A percentile compares a stretch with the other conserved stretches of the same genome.
Conservation (phyloP, 441 rosid species). For the Rhodomyrtus psidioides region DNA sequence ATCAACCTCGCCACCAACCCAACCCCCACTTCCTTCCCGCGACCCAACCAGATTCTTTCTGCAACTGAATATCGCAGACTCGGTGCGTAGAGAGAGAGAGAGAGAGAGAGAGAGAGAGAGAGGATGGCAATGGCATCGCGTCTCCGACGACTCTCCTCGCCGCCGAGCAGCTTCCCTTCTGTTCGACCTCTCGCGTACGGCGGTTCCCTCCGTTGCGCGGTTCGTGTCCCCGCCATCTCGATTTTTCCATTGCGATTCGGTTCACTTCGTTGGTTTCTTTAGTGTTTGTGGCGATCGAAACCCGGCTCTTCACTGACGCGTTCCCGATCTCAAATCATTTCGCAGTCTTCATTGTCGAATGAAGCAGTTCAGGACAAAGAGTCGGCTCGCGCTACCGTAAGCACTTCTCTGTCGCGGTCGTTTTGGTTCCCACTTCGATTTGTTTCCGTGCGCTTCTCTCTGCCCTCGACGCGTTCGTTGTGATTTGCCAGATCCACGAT, state of each 20-base stretch:
- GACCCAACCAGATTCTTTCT: background rate
- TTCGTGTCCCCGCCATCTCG: background rate
- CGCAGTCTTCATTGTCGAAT: conserved; percentile 59
- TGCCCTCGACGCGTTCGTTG: background rate
- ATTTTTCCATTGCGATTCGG: background rate
- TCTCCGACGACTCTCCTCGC: conserved; percentile 49
- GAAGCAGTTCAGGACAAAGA: conserved; percentile 38
- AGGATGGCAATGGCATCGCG: conserved; percentile 49
- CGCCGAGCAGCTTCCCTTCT: conserved; percentile 22
- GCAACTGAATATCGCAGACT: background rate
- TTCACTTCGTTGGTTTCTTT: background rate
- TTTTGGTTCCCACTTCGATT: background rate
- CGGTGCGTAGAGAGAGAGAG: background rate
- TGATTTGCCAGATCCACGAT: background rate
- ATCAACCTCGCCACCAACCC: conserved; percentile 8
- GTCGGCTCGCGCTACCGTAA: conserved; percentile 51
- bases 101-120: background rate
- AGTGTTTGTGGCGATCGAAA: background rate
- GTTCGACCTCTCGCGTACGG: conserved; percentile 23
- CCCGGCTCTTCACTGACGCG: background rate
- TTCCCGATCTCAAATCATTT: background rate
- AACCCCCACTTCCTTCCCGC: background rate
- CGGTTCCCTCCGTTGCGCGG: conserved; percentile 40
- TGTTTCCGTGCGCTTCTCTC: background rate
- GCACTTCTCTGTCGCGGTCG: background rate